These are phyloP conservation scores for Lathyrus sativus DNA, from an alignment of 306 rosid genomes.

Conservation along the genomic window DNA sequence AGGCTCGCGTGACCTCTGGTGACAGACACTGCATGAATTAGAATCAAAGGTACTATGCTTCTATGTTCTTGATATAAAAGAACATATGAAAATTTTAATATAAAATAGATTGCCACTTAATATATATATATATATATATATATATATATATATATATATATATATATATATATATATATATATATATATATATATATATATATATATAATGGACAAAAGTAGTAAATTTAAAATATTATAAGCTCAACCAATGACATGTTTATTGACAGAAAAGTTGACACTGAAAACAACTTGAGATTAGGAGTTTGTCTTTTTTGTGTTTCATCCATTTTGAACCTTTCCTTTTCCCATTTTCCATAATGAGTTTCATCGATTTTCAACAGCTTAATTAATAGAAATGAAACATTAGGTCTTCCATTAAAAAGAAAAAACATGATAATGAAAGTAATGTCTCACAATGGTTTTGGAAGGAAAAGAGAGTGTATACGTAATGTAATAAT, in stretches of 20 bases:
- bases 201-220: slow-evolving; percentile 38
- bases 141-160: too few relatives aligned
- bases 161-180: too few relatives aligned
- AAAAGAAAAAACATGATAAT: neutral
- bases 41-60: slow-evolving; percentile 53
- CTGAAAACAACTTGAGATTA: slow-evolving; percentile 50
- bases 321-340: slow-evolving; percentile 11
- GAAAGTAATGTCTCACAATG: neutral
- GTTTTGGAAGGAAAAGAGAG: slow-evolving; percentile 31
- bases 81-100: neutral
- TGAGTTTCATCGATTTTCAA: slow-evolving; percentile 23
- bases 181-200: too few relatives aligned
- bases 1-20: slow-evolving; percentile 47
- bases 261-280: slow-evolving; percentile 45
- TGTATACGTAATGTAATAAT: slow-evolving; percentile 78
- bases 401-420: neutral
- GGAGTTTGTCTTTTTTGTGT: slow-evolving; percentile 52
- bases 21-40: slow-evolving; percentile 71
- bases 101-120: slow-evolving; percentile 25
- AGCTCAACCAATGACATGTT: slow-evolving; percentile 33
- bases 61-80: slow-evolving; percentile 34
- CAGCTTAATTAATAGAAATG: neutral
- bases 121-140: too few relatives aligned
- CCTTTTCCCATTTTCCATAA: slow-evolving; percentile 36
- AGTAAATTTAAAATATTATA: slow-evolving; percentile 36